phyloP scores from a whole-genome alignment of 345 rosid species.

The Abelmoschus esculentus region DNA sequence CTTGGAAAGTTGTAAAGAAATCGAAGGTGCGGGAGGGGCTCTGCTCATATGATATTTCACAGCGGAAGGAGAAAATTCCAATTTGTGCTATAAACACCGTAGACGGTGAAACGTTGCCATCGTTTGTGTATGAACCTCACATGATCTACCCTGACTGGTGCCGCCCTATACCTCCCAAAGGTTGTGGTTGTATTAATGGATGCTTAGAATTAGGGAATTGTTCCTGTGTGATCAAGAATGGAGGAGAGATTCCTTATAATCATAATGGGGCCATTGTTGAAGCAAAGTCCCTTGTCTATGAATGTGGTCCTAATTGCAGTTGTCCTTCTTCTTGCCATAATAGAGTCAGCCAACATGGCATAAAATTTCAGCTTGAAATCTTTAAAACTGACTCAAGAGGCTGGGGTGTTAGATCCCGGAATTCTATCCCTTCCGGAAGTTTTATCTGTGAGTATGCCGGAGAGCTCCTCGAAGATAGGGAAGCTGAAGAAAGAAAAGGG shows the following conservation, averaged over 20 bases:
- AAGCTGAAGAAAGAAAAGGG: slow-evolving; percentile 60
- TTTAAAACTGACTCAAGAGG: slow-evolving; percentile 77
- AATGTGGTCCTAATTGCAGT: slow-evolving; percentile 77
- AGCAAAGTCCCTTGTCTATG: slow-evolving; percentile 55
- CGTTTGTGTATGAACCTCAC: slow-evolving; percentile 42
- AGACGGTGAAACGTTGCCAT: slow-evolving; percentile 60
- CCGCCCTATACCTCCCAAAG: slow-evolving; percentile 34
- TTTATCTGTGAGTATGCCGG: slow-evolving; percentile 90
- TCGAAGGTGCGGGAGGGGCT: slow-evolving; percentile 48
- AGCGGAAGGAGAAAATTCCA: slow-evolving; percentile 58
- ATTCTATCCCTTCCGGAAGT: slow-evolving; percentile 69
- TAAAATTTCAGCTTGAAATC: slow-evolving; percentile 67
- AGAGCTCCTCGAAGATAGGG: slow-evolving; percentile 66
- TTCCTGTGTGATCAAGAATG: slow-evolving; percentile 53
- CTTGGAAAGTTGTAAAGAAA: slow-evolving; percentile 71
- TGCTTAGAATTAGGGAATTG: slow-evolving; percentile 51
- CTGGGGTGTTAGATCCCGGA: slow-evolving; percentile 86
- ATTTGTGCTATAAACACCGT: slow-evolving; percentile 66
- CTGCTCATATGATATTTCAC: slow-evolving; percentile 53
- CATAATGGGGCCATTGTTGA: slow-evolving; percentile 65
- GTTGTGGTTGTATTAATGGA: slow-evolving; percentile 48
- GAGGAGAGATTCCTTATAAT: slow-evolving; percentile 76
- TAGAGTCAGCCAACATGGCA: slow-evolving; percentile 73
- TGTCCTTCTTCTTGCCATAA: slow-evolving; percentile 71
- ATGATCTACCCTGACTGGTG: slow-evolving; percentile 59